Evolutionary conservation across 257 asterid genomes (phyloP).

Genomic region (Rhazya stricta): DNA sequence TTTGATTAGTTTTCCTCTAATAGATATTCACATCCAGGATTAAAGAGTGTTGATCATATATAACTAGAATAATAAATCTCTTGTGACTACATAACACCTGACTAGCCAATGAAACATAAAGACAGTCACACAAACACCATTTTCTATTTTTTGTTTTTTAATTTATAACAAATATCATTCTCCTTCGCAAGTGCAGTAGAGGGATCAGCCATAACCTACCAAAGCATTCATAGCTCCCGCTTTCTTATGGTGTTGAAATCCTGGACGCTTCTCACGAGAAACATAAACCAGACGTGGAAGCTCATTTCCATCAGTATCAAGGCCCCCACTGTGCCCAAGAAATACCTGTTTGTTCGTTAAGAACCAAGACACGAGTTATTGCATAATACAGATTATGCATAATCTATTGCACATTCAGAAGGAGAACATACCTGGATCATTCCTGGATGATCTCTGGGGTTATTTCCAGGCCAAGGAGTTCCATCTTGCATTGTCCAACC

Average conservation of each 20-base stretch:
- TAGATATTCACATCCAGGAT: not conserved
- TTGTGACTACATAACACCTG: not conserved
- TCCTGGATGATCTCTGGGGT: slow-evolving; percentile 86
- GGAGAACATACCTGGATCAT: slow-evolving; percentile 73
- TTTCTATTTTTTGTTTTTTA: not conserved
- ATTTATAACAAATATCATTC: not conserved
- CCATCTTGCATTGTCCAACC: slow-evolving; percentile 98
- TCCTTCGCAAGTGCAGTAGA: not conserved
- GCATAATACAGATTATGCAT: not conserved
- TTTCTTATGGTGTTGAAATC: slow-evolving; percentile 80
- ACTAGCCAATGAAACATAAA: not conserved
- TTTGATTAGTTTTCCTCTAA: not conserved
- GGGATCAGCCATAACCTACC: slow-evolving; percentile 45
- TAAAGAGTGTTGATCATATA: not conserved
- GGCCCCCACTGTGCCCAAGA: slow-evolving; percentile 70
- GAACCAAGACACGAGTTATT: not conserved
- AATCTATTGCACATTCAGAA: slow-evolving; percentile 2
- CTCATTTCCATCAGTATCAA: slow-evolving; percentile 75
- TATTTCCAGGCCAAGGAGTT: slow-evolving; percentile 89
- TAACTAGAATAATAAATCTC: not conserved
- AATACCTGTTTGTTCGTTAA: slow-evolving; percentile 43
- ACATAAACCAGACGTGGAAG: slow-evolving; percentile 82
- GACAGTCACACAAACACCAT: not conserved
- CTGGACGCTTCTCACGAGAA: slow-evolving; percentile 97
- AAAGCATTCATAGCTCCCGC: slow-evolving; percentile 96